A percentile compares a stretch with the other conserved stretches of the same genome.
These are phyloP conservation scores for Penicillium sp. DNA, from an alignment of 2,329 filamentous ascomycete genomes.

Conservation along the genomic window DNA sequence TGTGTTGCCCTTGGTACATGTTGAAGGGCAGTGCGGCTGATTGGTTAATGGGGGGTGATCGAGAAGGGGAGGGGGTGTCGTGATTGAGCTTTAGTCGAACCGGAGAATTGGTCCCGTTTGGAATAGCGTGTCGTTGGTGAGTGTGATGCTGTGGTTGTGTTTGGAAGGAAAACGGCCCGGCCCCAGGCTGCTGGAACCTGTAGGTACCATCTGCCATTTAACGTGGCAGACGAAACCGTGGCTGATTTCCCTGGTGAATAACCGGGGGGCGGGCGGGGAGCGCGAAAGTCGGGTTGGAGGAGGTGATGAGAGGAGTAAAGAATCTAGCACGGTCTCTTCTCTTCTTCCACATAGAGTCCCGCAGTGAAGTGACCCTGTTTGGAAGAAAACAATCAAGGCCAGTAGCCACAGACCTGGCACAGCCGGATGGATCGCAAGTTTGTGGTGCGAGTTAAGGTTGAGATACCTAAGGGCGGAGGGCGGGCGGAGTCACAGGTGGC, in stretches of 20 bases:
- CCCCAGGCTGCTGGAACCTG: constrained; percentile 56
- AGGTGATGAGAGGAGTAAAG: constrained; percentile 37
- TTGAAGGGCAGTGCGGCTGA: constrained; percentile 44
- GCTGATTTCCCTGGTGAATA: constrained; percentile 32
- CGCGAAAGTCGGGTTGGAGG: constrained; percentile 25
- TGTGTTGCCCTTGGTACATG: constrained; percentile 53
- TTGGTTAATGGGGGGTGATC: constrained; percentile 47
- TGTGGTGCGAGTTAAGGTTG: constrained; percentile 17
- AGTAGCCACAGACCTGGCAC: constrained; percentile 15
- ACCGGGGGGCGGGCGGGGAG: constrained; percentile 26
- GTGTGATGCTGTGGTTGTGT: constrained; percentile 44
- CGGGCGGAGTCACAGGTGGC: constrained; percentile 31
- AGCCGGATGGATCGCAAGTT: constrained; percentile 4
- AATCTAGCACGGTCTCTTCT: constrained; percentile 47
- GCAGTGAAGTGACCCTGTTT: constrained; percentile 32
- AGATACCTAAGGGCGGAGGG: constrained; percentile 25
- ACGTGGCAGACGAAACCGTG: constrained; percentile 50
- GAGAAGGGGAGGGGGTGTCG: constrained; percentile 51
- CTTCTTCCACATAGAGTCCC: constrained; percentile 52
- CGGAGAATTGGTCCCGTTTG: constrained; percentile 49
- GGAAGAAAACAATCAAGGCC: constrained; percentile 19
- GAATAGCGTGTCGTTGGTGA: constrained; percentile 46
- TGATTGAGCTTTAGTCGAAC: constrained; percentile 47
- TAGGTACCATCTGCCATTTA: constrained; percentile 59
- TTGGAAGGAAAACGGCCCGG: constrained; percentile 52